Evolutionary conservation across 768 basidiomycete species (phyloP), one percentile per base, ranked within the genome.

Genomic region (Leccinellum albellum): DNA sequence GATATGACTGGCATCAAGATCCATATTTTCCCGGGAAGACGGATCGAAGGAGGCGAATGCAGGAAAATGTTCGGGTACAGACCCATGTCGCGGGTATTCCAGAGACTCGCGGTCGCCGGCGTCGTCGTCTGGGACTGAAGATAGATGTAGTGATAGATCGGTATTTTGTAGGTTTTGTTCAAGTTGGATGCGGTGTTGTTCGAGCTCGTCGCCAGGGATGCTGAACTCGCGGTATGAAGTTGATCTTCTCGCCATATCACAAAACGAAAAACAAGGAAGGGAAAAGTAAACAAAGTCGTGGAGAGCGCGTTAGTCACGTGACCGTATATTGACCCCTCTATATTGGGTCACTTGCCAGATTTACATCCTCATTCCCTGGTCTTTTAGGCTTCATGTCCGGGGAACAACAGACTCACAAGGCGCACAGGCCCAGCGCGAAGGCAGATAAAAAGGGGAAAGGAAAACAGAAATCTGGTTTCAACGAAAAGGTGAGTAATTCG

Each of bases 141-240:
- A 87, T 59, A 89, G 78, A 62, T 85, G 85, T 53, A 89, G 79
- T 55, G 88, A 87, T 60, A 88, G 69, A 64, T 89, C 85, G 17
- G 86, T 86, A 69, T 85, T 78, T 65, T 87, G 84, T 56, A 93
- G 79, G 65, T 89, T 87, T 67, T 85, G 78, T 73, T 93, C 91
- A 51, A 93, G 87, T 68, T 83, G 82, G 51, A 89, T 87, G 59
- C 91, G 85, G 68, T 86, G 70, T 31, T 86, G 79, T 70, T 93
- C 91, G 64, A 86, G 83, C 73, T 85, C 82, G 68, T 92, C 90
- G 56, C 84, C 86, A 8, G 65, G 78, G 53, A 91, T 91, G 74
- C 78, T 80, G 59, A 80, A 71, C 54, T 82, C 80, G 35, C 75
- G 61, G 47, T 50, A 67, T 17, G 61, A 57, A 14, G 66, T 69